Percentiles rank a stretch among this genome's conserved stretches.
Evolutionary conservation across 371 early-diverging fungal genomes (phyloP).

Genomic region (Rhizopus stolonifer): DNA sequence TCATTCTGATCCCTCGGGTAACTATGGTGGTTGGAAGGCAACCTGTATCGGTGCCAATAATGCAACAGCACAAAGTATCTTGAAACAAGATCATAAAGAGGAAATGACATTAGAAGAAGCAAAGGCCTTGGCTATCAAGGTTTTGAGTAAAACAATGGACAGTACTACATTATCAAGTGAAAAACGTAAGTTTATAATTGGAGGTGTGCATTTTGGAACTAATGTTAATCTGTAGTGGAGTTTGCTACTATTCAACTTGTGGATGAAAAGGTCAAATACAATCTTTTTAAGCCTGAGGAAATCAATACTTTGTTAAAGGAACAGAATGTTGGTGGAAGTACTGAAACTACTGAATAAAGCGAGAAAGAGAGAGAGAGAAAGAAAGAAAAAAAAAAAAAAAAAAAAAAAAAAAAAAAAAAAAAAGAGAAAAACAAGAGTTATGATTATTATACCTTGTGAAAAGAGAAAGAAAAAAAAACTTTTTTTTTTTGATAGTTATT

Average conservation of each 20-base stretch:
- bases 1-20: constrained; percentile 99
- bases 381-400: constrained; percentile 9
- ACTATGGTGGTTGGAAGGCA: constrained; percentile 98
- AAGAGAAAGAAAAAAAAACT: too few species aligned
- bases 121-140: constrained; percentile 86
- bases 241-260: constrained; percentile 74
- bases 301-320: constrained; percentile 78
- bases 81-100: constrained; percentile 95
- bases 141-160: constrained; percentile 95
- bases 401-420: background rate
- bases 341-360: constrained; percentile 7
- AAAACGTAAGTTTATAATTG: constrained; percentile 89
- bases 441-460: too few species aligned
- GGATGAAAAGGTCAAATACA: constrained; percentile 59
- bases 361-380: constrained; percentile 2
- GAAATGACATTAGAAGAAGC: constrained; percentile 87
- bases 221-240: constrained; percentile 55
- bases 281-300: constrained; percentile 67
- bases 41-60: constrained; percentile 97
- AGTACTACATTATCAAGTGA: constrained; percentile 85
- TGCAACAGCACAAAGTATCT: constrained; percentile 85
- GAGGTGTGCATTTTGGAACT: too few species aligned
- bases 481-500: too few species aligned
- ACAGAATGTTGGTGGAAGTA: constrained; percentile 53
- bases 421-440: too few species aligned